Percentiles rank a stretch among this genome's conserved stretches.
phyloP scores from a whole-genome alignment of 805 yeast genomes.

The Hanseniaspora nectarophila region DNA sequence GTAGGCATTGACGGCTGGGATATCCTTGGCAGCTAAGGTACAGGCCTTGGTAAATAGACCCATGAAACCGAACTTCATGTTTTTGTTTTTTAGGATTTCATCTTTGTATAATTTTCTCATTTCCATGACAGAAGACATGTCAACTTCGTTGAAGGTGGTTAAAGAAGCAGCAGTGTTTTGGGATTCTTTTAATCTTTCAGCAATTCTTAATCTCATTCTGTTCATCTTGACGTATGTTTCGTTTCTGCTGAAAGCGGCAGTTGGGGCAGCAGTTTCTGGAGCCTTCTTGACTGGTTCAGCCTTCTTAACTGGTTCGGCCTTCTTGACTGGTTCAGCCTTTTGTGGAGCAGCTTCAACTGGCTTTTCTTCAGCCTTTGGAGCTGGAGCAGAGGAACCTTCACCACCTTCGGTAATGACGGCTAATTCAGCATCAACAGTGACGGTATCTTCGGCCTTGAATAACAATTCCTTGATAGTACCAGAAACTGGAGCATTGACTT shows the following conservation, averaged over 20 bases:
- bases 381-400: conserved; percentile 48
- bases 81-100: conserved; percentile 85
- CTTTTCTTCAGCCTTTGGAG: conserved; percentile 23
- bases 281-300: conserved; percentile 19
- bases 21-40: conserved; percentile 82
- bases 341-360: conserved; percentile 27
- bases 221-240: conserved; percentile 95
- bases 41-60: conserved; percentile 94
- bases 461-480: conserved; percentile 80
- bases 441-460: conserved; percentile 80
- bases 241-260: conserved; percentile 51
- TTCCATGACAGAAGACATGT: conserved; percentile 82
- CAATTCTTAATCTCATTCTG: conserved; percentile 97
- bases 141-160: conserved; percentile 96
- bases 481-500: conserved; percentile 84
- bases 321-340: conserved; percentile 24
- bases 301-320: conserved; percentile 21
- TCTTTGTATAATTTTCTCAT: conserved; percentile 96
- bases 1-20: conserved; percentile 91
- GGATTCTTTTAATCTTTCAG: conserved; percentile 97
- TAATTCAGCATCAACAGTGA: conserved; percentile 87
- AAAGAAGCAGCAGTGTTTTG: conserved; percentile 97
- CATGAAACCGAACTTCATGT: conserved; percentile 95
- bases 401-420: conserved; percentile 72
- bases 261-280: conserved; percentile 23